Base-by-base conservation (phyloP, 202 grass and related monocot genomes). In the Zoysia matrella region DNA sequence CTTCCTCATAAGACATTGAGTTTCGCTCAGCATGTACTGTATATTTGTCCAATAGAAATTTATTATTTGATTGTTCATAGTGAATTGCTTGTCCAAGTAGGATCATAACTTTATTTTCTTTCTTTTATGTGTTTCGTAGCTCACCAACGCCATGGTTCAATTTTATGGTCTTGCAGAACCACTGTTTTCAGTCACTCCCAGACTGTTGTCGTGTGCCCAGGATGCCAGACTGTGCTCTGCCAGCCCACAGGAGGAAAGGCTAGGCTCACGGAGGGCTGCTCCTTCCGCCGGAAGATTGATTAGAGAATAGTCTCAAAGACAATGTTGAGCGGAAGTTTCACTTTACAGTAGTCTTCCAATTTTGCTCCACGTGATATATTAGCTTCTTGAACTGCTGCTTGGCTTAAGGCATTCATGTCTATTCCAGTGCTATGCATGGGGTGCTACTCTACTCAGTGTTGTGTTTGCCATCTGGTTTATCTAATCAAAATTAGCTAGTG, bases 271-370 rank as follows among this genome's bases (percentile, higher is more conserved):
- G 30, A 36, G 30, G 30, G 30, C 30, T 36, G 90, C 81, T 92
- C 90, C 73, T 90, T 92, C 87, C 87, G 90, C 39, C 81, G 84
- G 36, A 92, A 92, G 76, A 67, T 49, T 1, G 90, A 92, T 54
- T 92, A 82, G 87, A 67, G 44, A 43, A 1, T 7, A 18, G 41
- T 49, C 40, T 11, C 12, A 8, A 85, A 73, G 50, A 13, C 22
- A 0, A 18, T 54, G 40, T 48, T 47, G 6, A 66, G 44, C 49
- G 14, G 44, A 60, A 58, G 49, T 77, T 78, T 41, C 65, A 66
- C 30, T 72, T 50, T 69, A 7, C 56, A 76, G 66, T 50, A 65
- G 56, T 58, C 44, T 78, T 77, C 14, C 56, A 73, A 22, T 87
- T 72, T 73, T 87, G 85, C 22, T 65, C 50, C 11, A 73, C 8